Evolutionary conservation across 2,329 filamentous ascomycete species (phyloP).

Genomic region (Penicillium sclerotiorum): DNA sequence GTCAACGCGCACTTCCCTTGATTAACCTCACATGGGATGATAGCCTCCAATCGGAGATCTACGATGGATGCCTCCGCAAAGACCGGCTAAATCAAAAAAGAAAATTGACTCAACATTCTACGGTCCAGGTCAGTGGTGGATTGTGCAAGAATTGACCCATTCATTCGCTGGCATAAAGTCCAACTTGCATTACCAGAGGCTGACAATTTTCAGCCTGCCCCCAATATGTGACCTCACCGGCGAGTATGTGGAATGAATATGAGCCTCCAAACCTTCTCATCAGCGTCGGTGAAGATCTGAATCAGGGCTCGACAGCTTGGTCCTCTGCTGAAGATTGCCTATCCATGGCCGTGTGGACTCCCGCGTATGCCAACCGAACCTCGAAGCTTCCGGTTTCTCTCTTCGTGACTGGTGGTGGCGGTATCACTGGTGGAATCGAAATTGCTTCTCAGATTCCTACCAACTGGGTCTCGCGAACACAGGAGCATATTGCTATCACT

Average conservation of each 20-base stretch:
- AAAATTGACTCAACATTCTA: slow-evolving; percentile 26
- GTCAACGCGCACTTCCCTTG: too few relatives aligned
- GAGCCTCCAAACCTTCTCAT: slow-evolving; percentile 19
- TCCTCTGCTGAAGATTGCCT: slow-evolving; percentile 47
- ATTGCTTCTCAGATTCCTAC: slow-evolving; percentile 33
- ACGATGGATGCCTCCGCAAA: slow-evolving; percentile 37
- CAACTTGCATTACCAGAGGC: too few relatives aligned
- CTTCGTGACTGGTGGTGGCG: slow-evolving; percentile 28
- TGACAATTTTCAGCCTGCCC: slow-evolving; percentile 22
- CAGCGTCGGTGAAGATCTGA: slow-evolving; percentile 16
- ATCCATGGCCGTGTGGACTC: slow-evolving; percentile 48
- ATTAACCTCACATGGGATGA: not conserved
- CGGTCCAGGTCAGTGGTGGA: slow-evolving; percentile 5
- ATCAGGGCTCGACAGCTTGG: slow-evolving; percentile 16
- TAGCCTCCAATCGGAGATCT: slow-evolving; percentile 31
- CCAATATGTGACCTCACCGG: slow-evolving; percentile 31
- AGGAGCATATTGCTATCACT: slow-evolving; percentile 47
- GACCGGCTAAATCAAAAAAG: slow-evolving; percentile 10
- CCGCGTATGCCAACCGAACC: slow-evolving; percentile 24
- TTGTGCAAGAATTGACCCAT: not conserved
- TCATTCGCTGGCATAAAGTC: too few relatives aligned
- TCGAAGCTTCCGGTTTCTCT: slow-evolving; percentile 25
- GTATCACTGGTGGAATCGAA: slow-evolving; percentile 35
- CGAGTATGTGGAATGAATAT: slow-evolving; percentile 27
- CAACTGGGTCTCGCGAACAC: slow-evolving; percentile 42